Conservation (phyloP, 2,329 filamentous ascomycete genomes). For the Biscogniauxia marginata region DNA sequence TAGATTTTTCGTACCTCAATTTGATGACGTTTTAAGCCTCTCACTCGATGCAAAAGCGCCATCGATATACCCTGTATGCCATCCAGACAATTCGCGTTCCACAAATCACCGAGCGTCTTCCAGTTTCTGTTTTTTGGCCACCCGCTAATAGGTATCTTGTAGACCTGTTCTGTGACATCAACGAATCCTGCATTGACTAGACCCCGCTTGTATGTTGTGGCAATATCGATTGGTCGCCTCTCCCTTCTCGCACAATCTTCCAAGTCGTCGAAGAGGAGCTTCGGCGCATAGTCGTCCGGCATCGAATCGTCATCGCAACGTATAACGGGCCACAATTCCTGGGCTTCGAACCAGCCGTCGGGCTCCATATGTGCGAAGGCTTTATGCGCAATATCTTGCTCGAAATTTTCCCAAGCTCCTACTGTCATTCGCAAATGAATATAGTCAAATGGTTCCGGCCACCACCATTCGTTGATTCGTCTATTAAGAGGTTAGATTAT, state of each 20-base stretch:
- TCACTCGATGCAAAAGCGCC: constrained; percentile 40
- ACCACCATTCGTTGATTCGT: constrained; percentile 50
- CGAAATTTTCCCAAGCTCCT: constrained; percentile 50
- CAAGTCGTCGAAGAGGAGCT: constrained; percentile 42
- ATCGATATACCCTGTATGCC: constrained; percentile 47
- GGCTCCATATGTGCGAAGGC: constrained; percentile 49
- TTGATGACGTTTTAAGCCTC: constrained; percentile 42
- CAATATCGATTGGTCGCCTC: constrained; percentile 38
- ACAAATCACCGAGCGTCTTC: constrained; percentile 44
- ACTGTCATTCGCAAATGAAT: constrained; percentile 51
- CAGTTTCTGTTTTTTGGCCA: constrained; percentile 50
- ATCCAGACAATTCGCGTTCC: constrained; percentile 43
- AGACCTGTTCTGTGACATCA: constrained; percentile 50
- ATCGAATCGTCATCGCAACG: constrained; percentile 48
- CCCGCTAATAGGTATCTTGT: constrained; percentile 53
- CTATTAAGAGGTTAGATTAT: constrained; percentile 6
- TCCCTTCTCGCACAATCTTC: constrained; percentile 37
- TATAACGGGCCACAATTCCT: constrained; percentile 43
- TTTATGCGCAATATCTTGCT: constrained; percentile 49
- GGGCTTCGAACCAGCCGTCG: constrained; percentile 55
- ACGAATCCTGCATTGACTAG: constrained; percentile 53
- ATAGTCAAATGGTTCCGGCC: constrained; percentile 54
- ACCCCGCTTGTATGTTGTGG: constrained; percentile 34
- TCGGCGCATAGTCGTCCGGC: constrained; percentile 36
- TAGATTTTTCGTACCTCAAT: constrained; percentile 53